A percentile compares a stretch with the other conserved stretches of the same genome.
phyloP scores from a whole-genome alignment of 768 basidiomycete genomes.

The Stropharia rugosoannulata region DNA sequence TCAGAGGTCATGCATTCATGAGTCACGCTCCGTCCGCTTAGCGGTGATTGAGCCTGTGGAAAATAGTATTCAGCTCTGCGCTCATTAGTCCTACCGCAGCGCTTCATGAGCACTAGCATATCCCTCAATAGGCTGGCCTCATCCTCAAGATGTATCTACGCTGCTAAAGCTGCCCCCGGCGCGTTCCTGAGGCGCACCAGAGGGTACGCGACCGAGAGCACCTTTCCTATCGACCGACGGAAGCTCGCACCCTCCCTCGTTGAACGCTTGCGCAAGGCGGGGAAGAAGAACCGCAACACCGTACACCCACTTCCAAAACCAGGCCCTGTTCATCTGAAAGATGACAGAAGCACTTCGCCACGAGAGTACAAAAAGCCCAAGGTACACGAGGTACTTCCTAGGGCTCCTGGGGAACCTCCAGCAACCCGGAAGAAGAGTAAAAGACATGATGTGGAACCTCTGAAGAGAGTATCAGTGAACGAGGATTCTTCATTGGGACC shows the following conservation, averaged over 20 bases:
- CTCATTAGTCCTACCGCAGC: not conserved
- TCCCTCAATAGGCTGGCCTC: slow-evolving; percentile 3
- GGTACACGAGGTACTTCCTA: too few species aligned
- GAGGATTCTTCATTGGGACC: not conserved
- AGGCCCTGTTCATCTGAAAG: not conserved
- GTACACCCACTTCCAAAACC: not conserved
- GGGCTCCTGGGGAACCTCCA: too few species aligned
- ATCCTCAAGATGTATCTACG: slow-evolving; percentile 5
- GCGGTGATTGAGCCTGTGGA: too few species aligned
- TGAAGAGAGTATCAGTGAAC: not conserved
- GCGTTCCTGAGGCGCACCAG: not conserved
- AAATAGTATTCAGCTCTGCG: not conserved
- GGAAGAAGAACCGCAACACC: not conserved
- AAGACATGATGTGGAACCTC: not conserved
- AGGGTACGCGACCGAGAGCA: not conserved
- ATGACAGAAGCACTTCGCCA: too few species aligned
- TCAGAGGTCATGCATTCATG: too few species aligned
- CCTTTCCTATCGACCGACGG: not conserved
- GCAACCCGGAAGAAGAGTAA: too few species aligned
- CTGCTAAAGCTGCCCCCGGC: not conserved
- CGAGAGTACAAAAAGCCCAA: too few species aligned
- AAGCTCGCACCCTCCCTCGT: not conserved
- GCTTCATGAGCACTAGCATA: slow-evolving; percentile 5
- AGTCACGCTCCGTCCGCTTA: too few species aligned
- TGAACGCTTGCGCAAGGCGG: not conserved